Conservation (phyloP, 305 asterid species). For the Coffea humblotiana region DNA sequence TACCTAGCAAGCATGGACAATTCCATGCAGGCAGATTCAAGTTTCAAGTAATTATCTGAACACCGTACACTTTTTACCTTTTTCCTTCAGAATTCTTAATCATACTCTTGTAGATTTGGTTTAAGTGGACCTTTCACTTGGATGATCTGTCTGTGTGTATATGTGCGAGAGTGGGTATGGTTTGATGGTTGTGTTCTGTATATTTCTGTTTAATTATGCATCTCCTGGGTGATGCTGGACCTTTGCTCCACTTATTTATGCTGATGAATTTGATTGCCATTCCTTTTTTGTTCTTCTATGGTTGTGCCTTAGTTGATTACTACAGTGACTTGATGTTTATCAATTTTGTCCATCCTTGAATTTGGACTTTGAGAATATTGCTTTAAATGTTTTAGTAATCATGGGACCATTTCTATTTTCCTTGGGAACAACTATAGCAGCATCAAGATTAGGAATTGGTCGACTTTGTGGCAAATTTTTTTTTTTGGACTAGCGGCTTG, state of each 20-base stretch:
- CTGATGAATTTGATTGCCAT: not conserved
- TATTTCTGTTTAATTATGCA: not conserved
- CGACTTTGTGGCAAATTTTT: not conserved
- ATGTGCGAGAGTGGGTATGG: not conserved
- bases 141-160: not conserved
- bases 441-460: not conserved
- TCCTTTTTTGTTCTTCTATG: not conserved
- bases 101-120: not conserved
- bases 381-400: not conserved
- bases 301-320: not conserved
- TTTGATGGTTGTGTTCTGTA: not conserved
- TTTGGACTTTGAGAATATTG: not conserved
- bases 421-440: not conserved
- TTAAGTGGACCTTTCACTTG: not conserved
- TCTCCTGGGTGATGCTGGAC: not conserved
- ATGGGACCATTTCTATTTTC: not conserved
- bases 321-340: not conserved
- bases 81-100: constrained; percentile 5
- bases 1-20: constrained; percentile 65
- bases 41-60: constrained; percentile 55
- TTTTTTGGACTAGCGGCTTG: not conserved
- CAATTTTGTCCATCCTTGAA: not conserved
- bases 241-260: not conserved
- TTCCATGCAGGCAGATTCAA: constrained; percentile 48
- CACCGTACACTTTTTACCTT: constrained; percentile 19